Conservation (phyloP, 1,284 basidiomycete genomes). For the Tilletia walkeri region DNA sequence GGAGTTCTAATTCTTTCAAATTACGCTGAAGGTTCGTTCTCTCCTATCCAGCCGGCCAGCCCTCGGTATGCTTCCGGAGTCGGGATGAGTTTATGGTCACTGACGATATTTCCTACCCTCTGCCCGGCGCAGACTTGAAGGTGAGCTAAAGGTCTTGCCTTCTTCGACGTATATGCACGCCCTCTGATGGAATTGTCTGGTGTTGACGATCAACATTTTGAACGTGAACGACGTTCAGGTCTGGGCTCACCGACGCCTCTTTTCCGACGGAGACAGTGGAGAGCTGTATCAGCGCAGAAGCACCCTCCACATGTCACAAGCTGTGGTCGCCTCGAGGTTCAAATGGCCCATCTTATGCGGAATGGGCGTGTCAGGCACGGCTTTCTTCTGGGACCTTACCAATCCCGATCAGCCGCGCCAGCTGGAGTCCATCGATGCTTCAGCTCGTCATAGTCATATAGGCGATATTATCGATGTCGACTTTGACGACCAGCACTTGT, state of each 20-base stretch:
- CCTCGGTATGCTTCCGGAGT: no score
- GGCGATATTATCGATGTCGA: background rate
- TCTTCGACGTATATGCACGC: no score
- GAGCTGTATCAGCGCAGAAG: background rate
- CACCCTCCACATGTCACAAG: background rate
- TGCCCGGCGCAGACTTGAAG: no score
- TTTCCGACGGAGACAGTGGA: background rate
- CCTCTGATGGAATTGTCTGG: no score
- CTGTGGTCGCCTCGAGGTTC: background rate
- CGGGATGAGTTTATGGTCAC: no score
- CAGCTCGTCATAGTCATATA: background rate
- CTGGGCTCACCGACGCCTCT: background rate
- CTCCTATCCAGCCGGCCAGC: no score
- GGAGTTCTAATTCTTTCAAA: background rate
- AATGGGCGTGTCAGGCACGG: background rate
- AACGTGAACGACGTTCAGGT: background rate
- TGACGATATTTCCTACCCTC: no score
- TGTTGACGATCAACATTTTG: no score
- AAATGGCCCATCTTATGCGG: slow-evolving; percentile 7
- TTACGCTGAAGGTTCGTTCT: no score
- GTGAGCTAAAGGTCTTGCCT: no score
- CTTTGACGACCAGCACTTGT: slow-evolving; percentile 16
- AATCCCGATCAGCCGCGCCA: background rate
- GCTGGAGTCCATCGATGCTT: background rate
- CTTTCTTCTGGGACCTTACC: background rate